Percentiles rank a stretch among this genome's conserved stretches.
Evolutionary conservation across 306 rosid genomes (phyloP).

Genomic region (Crataegus laevigata): DNA sequence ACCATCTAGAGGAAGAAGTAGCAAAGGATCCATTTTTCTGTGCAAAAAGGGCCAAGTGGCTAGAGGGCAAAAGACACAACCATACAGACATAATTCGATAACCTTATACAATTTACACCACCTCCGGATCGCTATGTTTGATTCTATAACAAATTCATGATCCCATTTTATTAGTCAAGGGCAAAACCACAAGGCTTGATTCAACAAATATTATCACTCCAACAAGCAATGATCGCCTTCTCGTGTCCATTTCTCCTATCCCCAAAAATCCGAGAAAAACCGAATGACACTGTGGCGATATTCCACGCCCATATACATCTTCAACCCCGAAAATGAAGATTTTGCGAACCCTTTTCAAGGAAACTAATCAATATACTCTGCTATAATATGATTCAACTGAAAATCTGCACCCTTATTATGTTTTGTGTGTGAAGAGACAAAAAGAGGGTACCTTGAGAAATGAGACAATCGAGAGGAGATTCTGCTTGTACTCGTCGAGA

Average conservation of each 20-base stretch:
- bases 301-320: neutral
- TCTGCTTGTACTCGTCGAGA: constrained; percentile 50
- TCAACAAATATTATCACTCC: neutral
- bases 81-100: no score
- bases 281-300: neutral
- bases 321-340: neutral
- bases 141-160: neutral
- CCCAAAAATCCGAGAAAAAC: neutral
- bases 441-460: constrained; percentile 52
- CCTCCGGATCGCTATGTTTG: neutral
- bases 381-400: neutral
- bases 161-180: neutral
- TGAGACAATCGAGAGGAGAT: constrained; percentile 55
- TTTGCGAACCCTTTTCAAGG: neutral
- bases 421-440: neutral
- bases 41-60: no score
- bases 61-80: no score
- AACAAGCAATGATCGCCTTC: neutral
- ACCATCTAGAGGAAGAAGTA: no score
- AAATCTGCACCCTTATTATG: neutral
- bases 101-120: no score
- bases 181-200: neutral
- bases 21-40: no score
- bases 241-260: neutral
- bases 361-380: neutral